Conservation (phyloP, 192 early-diverging fungal genomes). For the Umbelopsis vinacea region DNA sequence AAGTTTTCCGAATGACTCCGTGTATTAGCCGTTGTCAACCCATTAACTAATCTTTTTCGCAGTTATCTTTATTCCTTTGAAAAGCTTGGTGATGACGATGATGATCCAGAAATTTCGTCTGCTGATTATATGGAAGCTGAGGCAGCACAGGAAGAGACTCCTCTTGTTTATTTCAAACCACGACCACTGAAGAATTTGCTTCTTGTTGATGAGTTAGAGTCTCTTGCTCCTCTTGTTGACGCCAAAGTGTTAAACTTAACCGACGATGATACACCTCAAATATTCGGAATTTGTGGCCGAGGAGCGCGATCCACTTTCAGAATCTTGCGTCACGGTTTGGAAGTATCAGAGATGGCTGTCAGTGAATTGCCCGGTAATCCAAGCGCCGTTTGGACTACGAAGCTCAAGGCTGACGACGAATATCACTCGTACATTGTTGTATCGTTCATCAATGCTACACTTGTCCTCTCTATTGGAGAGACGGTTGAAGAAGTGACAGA, state of each 20-base stretch:
- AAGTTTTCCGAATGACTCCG: conserved; percentile 39
- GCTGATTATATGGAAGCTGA: conserved; percentile 65
- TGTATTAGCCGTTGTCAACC: background rate
- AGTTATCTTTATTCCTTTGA: conserved; percentile 92
- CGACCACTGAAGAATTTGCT: conserved; percentile 81
- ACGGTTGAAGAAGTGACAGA: conserved; percentile 92
- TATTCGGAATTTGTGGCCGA: conserved; percentile 88
- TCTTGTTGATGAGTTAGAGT: conserved; percentile 92
- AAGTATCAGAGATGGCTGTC: conserved; percentile 90
- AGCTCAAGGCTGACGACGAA: conserved; percentile 51
- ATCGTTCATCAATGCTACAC: conserved; percentile 89
- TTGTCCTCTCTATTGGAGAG: conserved; percentile 91
- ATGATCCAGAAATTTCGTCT: conserved; percentile 78
- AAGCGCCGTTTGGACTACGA: conserved; percentile 87
- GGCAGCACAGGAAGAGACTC: conserved; percentile 50
- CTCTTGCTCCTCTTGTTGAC: conserved; percentile 79
- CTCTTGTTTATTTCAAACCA: conserved; percentile 70
- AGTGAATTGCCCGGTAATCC: conserved; percentile 93
- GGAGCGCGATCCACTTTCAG: conserved; percentile 81
- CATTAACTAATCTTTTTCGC: conserved; percentile 8
- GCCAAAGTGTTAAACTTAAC: conserved; percentile 87
- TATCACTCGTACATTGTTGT: conserved; percentile 90
- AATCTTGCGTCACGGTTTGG: conserved; percentile 90
- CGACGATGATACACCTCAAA: conserved; percentile 92
- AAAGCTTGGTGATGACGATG: conserved; percentile 89